Evolutionary conservation across 495 filamentous ascomycete species (phyloP).

Genomic region (Aspergillus incahuasiensis): DNA sequence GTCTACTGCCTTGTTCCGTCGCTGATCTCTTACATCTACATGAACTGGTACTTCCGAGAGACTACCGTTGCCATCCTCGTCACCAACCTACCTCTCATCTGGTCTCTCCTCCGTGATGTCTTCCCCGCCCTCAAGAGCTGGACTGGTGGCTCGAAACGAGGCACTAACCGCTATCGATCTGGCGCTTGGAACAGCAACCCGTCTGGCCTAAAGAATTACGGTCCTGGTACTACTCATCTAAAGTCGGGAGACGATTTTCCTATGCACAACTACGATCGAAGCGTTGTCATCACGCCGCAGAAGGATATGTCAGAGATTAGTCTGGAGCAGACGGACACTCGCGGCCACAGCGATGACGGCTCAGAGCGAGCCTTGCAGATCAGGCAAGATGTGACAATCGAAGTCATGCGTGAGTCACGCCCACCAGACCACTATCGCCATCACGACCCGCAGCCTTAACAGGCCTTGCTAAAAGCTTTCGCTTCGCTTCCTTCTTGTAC

Average conservation of each 20-base stretch:
- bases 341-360: slow-evolving; percentile 37
- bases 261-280: slow-evolving; percentile 33
- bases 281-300: slow-evolving; percentile 25
- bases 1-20: slow-evolving; percentile 58
- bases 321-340: slow-evolving; percentile 24
- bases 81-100: slow-evolving; percentile 61
- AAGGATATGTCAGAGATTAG: slow-evolving; percentile 35
- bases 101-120: slow-evolving; percentile 56
- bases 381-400: slow-evolving; percentile 44
- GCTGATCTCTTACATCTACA: slow-evolving; percentile 51
- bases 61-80: slow-evolving; percentile 59
- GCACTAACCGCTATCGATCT: slow-evolving; percentile 34
- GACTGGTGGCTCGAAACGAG: slow-evolving; percentile 40
- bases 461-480: neutral
- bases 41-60: slow-evolving; percentile 71
- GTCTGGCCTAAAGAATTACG: slow-evolving; percentile 30
- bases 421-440: slow-evolving; percentile 19
- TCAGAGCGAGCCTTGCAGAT: slow-evolving; percentile 42
- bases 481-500: neutral
- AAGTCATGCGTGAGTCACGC: slow-evolving; percentile 34
- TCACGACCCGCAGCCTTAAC: slow-evolving; percentile 7
- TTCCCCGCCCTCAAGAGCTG: slow-evolving; percentile 51
- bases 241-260: slow-evolving; percentile 33
- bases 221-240: slow-evolving; percentile 23
- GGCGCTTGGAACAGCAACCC: slow-evolving; percentile 36